Base-by-base conservation (phyloP, 106 monocot species). In the Chionographis japonica region DNA sequence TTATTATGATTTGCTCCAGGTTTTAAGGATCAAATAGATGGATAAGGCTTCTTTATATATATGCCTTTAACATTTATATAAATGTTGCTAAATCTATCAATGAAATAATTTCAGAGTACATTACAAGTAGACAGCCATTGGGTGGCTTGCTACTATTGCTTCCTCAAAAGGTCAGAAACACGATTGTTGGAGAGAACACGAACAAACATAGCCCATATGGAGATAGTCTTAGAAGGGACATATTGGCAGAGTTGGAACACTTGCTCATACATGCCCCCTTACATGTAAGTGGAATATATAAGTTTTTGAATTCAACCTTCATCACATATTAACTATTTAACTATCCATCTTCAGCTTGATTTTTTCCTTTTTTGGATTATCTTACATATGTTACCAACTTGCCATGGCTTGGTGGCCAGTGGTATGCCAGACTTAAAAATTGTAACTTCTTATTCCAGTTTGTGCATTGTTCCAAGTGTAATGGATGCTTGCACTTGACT, bases 121-220 rank as follows among this genome's bases (percentile, higher is more conserved):
- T 98, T 38, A 63, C 74, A 13, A 85, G 67, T 52, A 90, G 75
- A 65, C 77, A 90, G 61, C 77, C 90, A 17, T 60, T 98, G 65
- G 98, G 93, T 19, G 98, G 98, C 14, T 81, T 98, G 72, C 68
- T 98, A 38, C 76, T 98, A 77, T 76, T 98, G 53, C 93, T 98
- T 66, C 98, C 98, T 72, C 81, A 80, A 42, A 86, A 84, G 62
- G 37, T 60, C 9, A 66, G 67, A 19, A 61, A 72, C 14, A 86
- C 71, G 50, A 65, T 63, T 65, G 65, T 40, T 52, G 77, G 37
- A 0, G 72, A 46, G 35, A 54, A 18, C 9, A 54, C 76, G 43
- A 66, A 52, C 11, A 54, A 50, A 50, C 71, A 81, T 39, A 51
- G 39, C 56, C 4, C 39, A 63, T 6, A 43, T 43, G 66, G 40